These are phyloP conservation scores for Aspergillus heteromorphus DNA, from an alignment of 495 filamentous ascomycete species.

Conservation along the genomic window DNA sequence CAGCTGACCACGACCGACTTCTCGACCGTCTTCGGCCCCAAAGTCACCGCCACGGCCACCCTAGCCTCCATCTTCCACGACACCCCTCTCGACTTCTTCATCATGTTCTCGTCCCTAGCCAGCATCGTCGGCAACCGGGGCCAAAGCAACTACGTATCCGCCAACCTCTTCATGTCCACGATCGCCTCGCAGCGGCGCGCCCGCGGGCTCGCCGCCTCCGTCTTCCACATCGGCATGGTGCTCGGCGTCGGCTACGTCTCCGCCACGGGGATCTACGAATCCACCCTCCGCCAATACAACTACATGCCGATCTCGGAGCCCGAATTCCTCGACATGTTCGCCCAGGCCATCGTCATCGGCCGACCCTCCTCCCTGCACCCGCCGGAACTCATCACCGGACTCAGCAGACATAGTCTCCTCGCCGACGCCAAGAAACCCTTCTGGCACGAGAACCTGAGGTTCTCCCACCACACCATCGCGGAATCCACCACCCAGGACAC, in stretches of 20 bases:
- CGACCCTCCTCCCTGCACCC: too few species aligned
- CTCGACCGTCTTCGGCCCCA: conserved; percentile 1
- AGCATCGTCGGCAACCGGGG: conserved; percentile 48
- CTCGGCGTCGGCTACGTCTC: conserved; percentile 1
- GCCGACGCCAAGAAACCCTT: too few species aligned
- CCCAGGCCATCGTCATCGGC: conserved; percentile 3
- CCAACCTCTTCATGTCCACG: conserved; percentile 45
- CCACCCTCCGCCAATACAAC: background rate
- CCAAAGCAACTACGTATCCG: conserved; percentile 56
- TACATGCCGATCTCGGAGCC: conserved; percentile 24
- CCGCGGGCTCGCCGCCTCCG: conserved; percentile 21
- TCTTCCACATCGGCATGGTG: conserved; percentile 7
- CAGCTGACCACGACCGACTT: conserved; percentile 8
- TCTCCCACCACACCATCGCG: too few species aligned
- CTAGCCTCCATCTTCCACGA: conserved; percentile 1
- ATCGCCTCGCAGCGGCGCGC: conserved; percentile 24
- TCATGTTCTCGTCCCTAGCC: conserved; percentile 51
- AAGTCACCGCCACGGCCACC: conserved; percentile 11
- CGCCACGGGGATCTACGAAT: background rate
- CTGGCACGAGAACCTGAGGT: too few species aligned
- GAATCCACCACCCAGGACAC: too few species aligned
- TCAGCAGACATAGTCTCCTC: too few species aligned
- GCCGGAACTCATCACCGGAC: too few species aligned
- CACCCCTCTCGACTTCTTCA: conserved; percentile 44
- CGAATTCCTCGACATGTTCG: conserved; percentile 41